These are phyloP conservation scores for Trametes meyenii DNA, from an alignment of 768 basidiomycete species.

Conservation along the genomic window DNA sequence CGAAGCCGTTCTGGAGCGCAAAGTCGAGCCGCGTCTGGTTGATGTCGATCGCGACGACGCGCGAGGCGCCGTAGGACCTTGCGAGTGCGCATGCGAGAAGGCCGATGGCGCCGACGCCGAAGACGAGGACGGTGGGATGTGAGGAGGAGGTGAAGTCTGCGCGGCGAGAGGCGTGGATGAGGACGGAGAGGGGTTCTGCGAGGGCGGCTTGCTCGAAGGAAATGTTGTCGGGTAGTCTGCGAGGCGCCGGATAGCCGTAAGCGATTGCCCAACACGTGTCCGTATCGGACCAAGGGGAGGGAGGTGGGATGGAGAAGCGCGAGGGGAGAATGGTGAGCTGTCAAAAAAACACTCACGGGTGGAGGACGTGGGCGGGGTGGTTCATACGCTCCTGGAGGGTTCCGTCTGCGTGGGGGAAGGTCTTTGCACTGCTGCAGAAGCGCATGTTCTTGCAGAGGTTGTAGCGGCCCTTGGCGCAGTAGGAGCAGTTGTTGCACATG, in stretches of 20 bases:
- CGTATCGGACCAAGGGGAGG: neutral
- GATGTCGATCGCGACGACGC: conserved; percentile 83
- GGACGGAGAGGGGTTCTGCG: conserved; percentile 93
- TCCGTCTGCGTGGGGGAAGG: conserved; percentile 91
- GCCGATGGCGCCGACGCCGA: conserved; percentile 93
- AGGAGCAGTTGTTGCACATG: conserved; percentile 76
- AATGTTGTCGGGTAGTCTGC: conserved; percentile 73
- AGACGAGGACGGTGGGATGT: conserved; percentile 67
- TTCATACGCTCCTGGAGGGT: conserved; percentile 88
- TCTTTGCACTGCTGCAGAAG: conserved; percentile 89
- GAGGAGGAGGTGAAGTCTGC: conserved; percentile 45
- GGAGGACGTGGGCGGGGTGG: conserved; percentile 83
- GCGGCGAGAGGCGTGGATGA: conserved; percentile 63
- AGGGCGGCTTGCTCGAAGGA: conserved; percentile 83
- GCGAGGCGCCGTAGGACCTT: conserved; percentile 66
- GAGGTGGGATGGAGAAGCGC: conserved; percentile 5
- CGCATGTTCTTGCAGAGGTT: conserved; percentile 91
- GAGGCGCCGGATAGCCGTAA: conserved; percentile 12
- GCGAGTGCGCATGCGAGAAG: conserved; percentile 86
- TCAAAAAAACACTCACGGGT: conserved; percentile 64
- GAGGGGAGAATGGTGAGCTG: conserved; percentile 12
- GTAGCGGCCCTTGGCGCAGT: conserved; percentile 78
- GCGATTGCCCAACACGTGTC: conserved; percentile 18
- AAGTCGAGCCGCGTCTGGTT: conserved; percentile 81
- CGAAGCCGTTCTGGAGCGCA: conserved; percentile 75